A percentile compares a stretch with the other conserved stretches of the same genome.
Evolutionary conservation across 2,329 filamentous ascomycete species (phyloP).

Genomic region (Trichophyton rubrum): DNA sequence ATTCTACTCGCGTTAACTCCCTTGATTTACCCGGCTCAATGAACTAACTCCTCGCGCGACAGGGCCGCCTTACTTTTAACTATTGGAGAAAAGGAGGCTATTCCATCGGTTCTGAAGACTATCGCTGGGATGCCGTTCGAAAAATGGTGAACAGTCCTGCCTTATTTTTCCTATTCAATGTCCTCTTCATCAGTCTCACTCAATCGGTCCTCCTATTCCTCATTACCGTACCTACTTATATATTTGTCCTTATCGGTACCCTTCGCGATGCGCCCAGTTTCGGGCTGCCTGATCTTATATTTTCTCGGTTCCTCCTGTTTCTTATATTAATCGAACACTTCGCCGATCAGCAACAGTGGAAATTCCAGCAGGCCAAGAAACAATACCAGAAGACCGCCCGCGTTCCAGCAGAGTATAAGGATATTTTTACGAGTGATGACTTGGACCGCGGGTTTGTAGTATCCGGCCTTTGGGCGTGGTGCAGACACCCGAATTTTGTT

Average conservation of each 20-base stretch:
- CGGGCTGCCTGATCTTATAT: conserved; percentile 47
- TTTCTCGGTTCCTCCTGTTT: conserved; percentile 43
- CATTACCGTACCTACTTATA: conserved; percentile 70
- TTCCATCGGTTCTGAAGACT: conserved; percentile 78
- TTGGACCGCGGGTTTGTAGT: conserved; percentile 83
- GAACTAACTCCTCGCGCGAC: conserved; percentile 5
- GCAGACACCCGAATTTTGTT: conserved; percentile 87
- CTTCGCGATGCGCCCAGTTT: conserved; percentile 44
- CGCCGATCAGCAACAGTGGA: conserved; percentile 88
- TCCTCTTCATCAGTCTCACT: conserved; percentile 72
- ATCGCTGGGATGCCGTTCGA: conserved; percentile 74
- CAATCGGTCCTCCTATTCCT: conserved; percentile 73
- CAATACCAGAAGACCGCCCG: conserved; percentile 61
- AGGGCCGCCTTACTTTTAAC: conserved; percentile 81
- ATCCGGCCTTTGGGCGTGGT: conserved; percentile 73
- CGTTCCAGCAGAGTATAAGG: conserved; percentile 44
- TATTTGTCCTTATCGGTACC: conserved; percentile 56
- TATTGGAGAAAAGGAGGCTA: conserved; percentile 96
- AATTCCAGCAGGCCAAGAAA: conserved; percentile 70
- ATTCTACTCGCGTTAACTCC: not conserved
- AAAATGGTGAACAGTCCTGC: conserved; percentile 56
- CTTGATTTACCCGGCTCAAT: not conserved
- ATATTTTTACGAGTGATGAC: conserved; percentile 52
- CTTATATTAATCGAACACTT: conserved; percentile 59
- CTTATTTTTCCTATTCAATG: conserved; percentile 72